Base-by-base conservation (phyloP, 2,329 filamentous ascomycete genomes). In the Aureobasidium melanogenum region DNA sequence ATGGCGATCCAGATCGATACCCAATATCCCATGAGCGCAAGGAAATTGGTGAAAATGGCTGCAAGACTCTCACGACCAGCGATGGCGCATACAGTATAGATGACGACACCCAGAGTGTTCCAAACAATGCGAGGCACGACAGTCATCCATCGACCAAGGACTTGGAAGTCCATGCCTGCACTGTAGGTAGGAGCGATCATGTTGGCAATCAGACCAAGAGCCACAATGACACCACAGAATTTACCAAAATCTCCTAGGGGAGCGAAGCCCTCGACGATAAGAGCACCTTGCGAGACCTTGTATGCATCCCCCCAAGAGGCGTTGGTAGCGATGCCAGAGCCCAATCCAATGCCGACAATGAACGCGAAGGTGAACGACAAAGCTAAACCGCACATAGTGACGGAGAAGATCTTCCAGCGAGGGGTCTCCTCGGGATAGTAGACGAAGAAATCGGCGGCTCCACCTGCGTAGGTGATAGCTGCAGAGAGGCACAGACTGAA, bases 21-120 rank as follows among this genome's bases (percentile, higher is more conserved):
- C 85, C 84, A 88, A 71, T 88, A 88, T 1, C 86, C 86, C 82
- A 88, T 88, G 24, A 88, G 73, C 0, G 84, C 84, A 5, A 88
- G 76, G 69, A 88, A 88, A 69, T 88, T 88, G 12, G 82, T 84
- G 69, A 88, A 87, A 62, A 88, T 86, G 28, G 78, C 78, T 0
- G 84, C 81, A 1, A 89, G 77, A 65, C 84, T 73, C 26, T 79
- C 77, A 15, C 84, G 79, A 0, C 86, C 86, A 0, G 80, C 85
- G 17, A 88, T 76, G 0, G 84, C 85, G 66, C 84, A 86, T 30
- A 86, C 80, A 9, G 83, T 83, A 68, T 84, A 86, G 47, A 88
- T 81, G 41, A 88, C 71, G 0, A 84, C 80, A 2, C 82, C 79
- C 4, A 86, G 68, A 0, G 82, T 84, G 63, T 85, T 86, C 85